Percentiles rank a stretch among this genome's conserved stretches.
phyloP scores from a whole-genome alignment of 768 basidiomycete species.

The Hericium rajendrae region DNA sequence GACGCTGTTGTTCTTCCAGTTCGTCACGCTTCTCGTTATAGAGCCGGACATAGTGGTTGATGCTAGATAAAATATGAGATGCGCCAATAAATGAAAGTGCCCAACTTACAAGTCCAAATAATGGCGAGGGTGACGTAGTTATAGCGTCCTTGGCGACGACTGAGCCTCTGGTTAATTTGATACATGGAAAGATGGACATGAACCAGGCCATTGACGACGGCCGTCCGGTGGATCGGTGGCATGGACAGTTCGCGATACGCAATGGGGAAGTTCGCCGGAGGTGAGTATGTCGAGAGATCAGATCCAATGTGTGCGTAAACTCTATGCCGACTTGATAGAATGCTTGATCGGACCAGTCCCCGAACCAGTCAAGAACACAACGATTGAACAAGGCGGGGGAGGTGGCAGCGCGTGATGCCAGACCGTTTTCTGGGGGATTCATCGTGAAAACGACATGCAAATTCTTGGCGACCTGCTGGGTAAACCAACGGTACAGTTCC shows the following conservation, averaged over 20 bases:
- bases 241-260: slow-evolving; percentile 75
- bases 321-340: slow-evolving; percentile 98
- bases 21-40: slow-evolving; percentile 96
- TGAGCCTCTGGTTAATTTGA: slow-evolving; percentile 80
- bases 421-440: slow-evolving; percentile 95
- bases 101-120: slow-evolving; percentile 94
- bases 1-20: slow-evolving; percentile 95
- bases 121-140: slow-evolving; percentile 94
- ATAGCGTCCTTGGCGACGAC: slow-evolving; percentile 88
- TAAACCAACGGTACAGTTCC: slow-evolving; percentile 98
- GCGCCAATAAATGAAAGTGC: neutral
- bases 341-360: slow-evolving; percentile 98
- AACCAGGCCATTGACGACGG: slow-evolving; percentile 89
- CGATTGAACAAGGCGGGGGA: slow-evolving; percentile 98
- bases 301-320: slow-evolving; percentile 88
- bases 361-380: slow-evolving; percentile 99
- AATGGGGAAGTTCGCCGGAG: slow-evolving; percentile 80
- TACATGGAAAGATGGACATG: slow-evolving; percentile 85
- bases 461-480: slow-evolving; percentile 95
- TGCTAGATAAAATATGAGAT: slow-evolving; percentile 36
- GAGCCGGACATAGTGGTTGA: slow-evolving; percentile 93
- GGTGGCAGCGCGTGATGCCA: slow-evolving; percentile 92
- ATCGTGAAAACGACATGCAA: slow-evolving; percentile 98
- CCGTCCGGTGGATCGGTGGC: slow-evolving; percentile 85
- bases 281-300: slow-evolving; percentile 72